Evolutionary conservation across 352 stramenopile genomes (phyloP).

Genomic region (Globisporangium apiculatum): DNA sequence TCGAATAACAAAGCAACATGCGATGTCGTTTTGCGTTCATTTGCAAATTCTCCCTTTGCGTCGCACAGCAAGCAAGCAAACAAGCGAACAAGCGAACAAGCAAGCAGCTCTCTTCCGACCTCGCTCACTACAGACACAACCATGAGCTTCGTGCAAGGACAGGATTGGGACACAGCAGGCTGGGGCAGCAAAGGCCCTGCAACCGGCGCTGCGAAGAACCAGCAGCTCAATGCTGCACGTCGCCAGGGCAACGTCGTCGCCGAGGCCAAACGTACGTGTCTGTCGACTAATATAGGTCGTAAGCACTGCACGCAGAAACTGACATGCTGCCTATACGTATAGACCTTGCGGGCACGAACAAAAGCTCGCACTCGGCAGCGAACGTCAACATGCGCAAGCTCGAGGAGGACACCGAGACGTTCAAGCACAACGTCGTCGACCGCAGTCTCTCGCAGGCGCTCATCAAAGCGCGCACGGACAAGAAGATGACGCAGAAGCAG

Average conservation of each 20-base stretch:
- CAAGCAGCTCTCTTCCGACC: too few species aligned
- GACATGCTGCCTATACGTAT: not conserved
- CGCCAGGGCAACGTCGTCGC: constrained; percentile 66
- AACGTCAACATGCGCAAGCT: constrained; percentile 87
- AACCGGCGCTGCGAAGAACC: constrained; percentile 53
- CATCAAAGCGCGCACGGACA: constrained; percentile 93
- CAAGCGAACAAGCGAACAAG: too few species aligned
- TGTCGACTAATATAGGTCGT: not conserved
- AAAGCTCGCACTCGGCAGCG: constrained; percentile 71
- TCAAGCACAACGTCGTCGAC: constrained; percentile 86
- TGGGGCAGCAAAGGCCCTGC: constrained; percentile 66
- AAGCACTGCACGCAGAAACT: not conserved
- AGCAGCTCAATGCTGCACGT: constrained; percentile 65
- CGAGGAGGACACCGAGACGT: constrained; percentile 87
- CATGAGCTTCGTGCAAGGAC: constrained; percentile 69
- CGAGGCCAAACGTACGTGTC: constrained; percentile 59
- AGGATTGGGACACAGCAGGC: constrained; percentile 69
- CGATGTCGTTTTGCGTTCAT: too few species aligned
- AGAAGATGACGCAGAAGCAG: constrained; percentile 99
- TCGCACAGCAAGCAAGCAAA: too few species aligned
- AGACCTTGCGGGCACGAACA: constrained; percentile 79
- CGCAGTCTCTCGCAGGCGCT: constrained; percentile 89
- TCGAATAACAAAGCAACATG: too few species aligned
- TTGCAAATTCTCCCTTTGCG: too few species aligned
- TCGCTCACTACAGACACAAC: not conserved